These are phyloP conservation scores for Epichloe sylvatica DNA, from an alignment of 2,329 filamentous ascomycete species.

Conservation along the genomic window DNA sequence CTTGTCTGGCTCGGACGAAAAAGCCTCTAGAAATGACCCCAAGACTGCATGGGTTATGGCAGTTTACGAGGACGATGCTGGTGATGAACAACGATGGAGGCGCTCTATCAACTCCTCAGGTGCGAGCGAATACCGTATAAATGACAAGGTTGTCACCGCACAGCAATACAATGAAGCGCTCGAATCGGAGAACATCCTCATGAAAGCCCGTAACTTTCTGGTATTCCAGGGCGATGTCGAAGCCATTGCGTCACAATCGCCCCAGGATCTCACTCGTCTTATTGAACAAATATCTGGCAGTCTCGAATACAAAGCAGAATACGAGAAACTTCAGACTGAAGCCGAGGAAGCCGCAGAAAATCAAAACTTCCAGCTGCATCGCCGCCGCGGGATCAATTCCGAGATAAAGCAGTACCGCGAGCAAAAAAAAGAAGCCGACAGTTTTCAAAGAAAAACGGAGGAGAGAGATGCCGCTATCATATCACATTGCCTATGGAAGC, in stretches of 20 bases:
- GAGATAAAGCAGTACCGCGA: constrained; percentile 97
- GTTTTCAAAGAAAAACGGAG: constrained; percentile 78
- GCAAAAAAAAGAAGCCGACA: constrained; percentile 86
- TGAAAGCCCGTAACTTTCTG: constrained; percentile 94
- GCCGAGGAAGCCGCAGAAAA: constrained; percentile 79
- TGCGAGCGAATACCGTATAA: constrained; percentile 91
- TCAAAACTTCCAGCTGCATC: constrained; percentile 74
- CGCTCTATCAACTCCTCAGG: constrained; percentile 80
- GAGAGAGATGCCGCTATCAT: constrained; percentile 86
- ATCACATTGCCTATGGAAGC: constrained; percentile 88
- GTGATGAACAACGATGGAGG: constrained; percentile 92
- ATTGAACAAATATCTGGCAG: constrained; percentile 98
- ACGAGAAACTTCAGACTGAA: constrained; percentile 78
- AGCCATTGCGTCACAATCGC: constrained; percentile 87
- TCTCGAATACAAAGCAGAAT: constrained; percentile 85
- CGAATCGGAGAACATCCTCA: constrained; percentile 88
- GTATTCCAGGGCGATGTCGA: constrained; percentile 98
- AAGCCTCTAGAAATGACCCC: constrained; percentile 64
- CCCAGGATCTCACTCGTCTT: constrained; percentile 79
- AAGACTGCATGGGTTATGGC: constrained; percentile 98
- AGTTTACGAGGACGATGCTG: constrained; percentile 94
- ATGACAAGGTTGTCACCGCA: constrained; percentile 75
- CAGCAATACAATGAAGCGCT: constrained; percentile 88
- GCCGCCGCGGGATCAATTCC: constrained; percentile 86
- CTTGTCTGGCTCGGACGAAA: constrained; percentile 44